Evolutionary conservation across 2,329 filamentous ascomycete genomes (phyloP), one percentile per base, ranked within the genome.

Genomic region (Ceratocystis smalleyi): DNA sequence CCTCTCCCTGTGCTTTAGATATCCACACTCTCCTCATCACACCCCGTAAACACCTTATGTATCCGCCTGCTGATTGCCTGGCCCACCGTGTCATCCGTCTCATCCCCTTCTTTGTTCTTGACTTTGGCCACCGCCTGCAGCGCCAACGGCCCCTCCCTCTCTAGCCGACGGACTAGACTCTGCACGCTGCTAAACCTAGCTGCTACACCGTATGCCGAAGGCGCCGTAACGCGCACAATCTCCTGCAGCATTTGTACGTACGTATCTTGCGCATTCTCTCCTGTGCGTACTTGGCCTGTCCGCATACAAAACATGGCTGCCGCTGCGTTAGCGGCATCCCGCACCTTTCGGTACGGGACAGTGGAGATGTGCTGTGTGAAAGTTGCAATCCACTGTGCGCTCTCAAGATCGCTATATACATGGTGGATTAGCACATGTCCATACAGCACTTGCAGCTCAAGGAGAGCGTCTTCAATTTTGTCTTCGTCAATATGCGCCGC

Each of bases 341-440:
- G 74, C 68, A 79, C 78, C 62, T 76, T 80, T 68, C 83, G 82
- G 72, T 91, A 91, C 0, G 87, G 88, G 24, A 87, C 83, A 1
- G 85, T 88, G 6, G 86, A 87, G 60, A 92, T 84, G 71, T 92
- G 86, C 70, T 91, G 86, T 0, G 89, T 92, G 69, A 91, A 89
- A 43, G 81, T 77, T 35, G 80, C 76, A 35, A 91, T 83, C 85
- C 87, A 89, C 69, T 86, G 81, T 1, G 87, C 86, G 1, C 86
- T 88, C 69, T 90, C 86, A 0, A 81, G 71, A 0, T 80, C 70
- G 1, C 76, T 73, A 15, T 73, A 74, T 0, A 86, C 88, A 71
- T 92, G 87, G 71, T 91, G 86, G 55, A 91, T 83, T 3, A 89
- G 75, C 24, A 81, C 81, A 4, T 57, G 54, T 4, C 77, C 76